Conservation (phyloP, 1,284 basidiomycete genomes). For the Porodaedalea pini region DNA sequence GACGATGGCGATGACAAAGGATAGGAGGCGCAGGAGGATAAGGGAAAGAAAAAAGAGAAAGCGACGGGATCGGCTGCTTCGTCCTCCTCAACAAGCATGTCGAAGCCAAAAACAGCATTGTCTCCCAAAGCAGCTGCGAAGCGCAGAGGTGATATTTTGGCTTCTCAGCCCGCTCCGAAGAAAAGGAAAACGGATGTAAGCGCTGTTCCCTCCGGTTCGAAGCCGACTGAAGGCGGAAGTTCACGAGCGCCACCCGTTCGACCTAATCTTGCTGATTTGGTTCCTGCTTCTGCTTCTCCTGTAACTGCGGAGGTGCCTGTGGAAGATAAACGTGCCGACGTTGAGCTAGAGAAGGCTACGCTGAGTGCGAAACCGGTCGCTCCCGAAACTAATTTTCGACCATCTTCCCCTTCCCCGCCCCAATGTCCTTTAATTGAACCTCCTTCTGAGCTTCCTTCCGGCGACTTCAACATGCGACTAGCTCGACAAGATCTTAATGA, state of each 20-base stretch:
- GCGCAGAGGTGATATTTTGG: slow-evolving; percentile 6
- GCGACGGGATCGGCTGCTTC: not conserved
- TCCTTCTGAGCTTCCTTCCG: not conserved
- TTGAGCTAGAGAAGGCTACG: not conserved
- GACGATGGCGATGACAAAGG: not conserved
- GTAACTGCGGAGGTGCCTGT: not conserved
- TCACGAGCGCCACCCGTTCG: not conserved
- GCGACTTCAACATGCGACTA: not conserved
- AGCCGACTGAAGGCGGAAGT: not conserved
- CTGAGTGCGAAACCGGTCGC: not conserved
- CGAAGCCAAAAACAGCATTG: not conserved
- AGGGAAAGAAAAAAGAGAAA: not conserved
- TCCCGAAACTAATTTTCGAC: slow-evolving; percentile 5
- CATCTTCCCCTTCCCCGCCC: not conserved
- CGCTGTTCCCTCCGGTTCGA: not conserved
- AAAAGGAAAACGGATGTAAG: slow-evolving; percentile 5
- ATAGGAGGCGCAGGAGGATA: not conserved
- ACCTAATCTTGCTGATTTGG: not conserved
- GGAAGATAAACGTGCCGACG: not conserved
- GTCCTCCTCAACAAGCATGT: not conserved
- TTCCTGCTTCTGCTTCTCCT: not conserved
- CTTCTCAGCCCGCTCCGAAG: slow-evolving; percentile 2
- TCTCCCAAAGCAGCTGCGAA: not conserved
- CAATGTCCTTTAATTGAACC: not conserved
- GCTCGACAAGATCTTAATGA: not conserved